Base-by-base conservation (phyloP, 2,329 filamentous ascomycete genomes). In the Ascochyta rabiei region DNA sequence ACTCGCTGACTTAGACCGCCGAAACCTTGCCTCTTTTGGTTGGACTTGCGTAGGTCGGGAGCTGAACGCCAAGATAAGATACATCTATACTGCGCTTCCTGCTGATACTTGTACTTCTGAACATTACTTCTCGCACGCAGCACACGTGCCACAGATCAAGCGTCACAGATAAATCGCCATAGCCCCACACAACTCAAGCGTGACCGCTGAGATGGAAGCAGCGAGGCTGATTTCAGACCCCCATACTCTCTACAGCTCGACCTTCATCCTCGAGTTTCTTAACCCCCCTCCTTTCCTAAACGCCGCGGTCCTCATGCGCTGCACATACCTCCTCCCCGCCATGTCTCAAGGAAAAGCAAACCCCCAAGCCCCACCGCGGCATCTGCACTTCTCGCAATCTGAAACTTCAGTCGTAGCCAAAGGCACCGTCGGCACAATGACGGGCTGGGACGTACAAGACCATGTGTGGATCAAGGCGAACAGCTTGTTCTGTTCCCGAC, bases 381-480 rank as follows among this genome's bases (percentile, higher is more conserved):
- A 64, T 18, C 41, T 64, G 10, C 61, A 64, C 45, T 64, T 64
- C 43, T 53, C 53, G 35, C 61, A 64, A 44, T 53, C 48, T 9
- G 61, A 62, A 26, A 55, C 47, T 2, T 62, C 62, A 34, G 24
- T 46, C 38, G 57, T 64, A 6, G 35, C 40, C 3, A 24, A 19
- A 8, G 59, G 61, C n/a, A 48, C 56, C 18, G 26, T 64, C 7
- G 56, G 57, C n/a, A 62, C 59, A 8, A 23, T 26, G 6, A 23
- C 31, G 3, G 51, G 52, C 15, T 61, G 50, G 30, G 53, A 45
- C n/a, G 49, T 35, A 5, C 39, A 43, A n/a, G 57, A 57, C 26
- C 18, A 12, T 10, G 24, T 45, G 15, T 57, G 49, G 37, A 55
- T 40, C 16, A 15, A 15, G 8, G 53, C 28, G 8, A 44, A 61